These are phyloP conservation scores for Termitomyces sp. DNA, from an alignment of 768 basidiomycete genomes.

Conservation along the genomic window DNA sequence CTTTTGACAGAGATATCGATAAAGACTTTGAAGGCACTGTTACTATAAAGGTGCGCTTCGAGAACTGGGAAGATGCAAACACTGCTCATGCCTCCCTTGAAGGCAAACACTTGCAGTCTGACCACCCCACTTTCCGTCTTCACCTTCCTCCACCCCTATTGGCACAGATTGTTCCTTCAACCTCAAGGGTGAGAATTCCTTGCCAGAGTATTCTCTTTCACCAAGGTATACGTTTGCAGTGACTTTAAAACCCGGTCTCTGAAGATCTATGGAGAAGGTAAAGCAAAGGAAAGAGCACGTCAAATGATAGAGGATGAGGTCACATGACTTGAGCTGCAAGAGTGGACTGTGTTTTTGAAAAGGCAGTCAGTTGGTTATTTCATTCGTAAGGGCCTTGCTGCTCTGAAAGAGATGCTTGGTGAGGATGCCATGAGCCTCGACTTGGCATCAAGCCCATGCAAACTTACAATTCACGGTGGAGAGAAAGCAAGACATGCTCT, in stretches of 20 bases:
- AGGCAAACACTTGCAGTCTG: conserved; percentile 22
- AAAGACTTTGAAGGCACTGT: conserved; percentile 27
- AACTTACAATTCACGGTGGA: conserved; percentile 49
- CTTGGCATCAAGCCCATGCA: conserved; percentile 29
- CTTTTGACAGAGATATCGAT: conserved; percentile 23
- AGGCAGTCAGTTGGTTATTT: conserved; percentile 44
- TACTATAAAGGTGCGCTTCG: conserved; percentile 40
- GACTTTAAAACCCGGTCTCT: conserved; percentile 44
- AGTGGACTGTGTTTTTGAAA: conserved; percentile 36
- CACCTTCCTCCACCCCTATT: conserved; percentile 45
- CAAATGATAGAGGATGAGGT: conserved; percentile 44
- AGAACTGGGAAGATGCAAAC: conserved; percentile 45
- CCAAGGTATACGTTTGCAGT: conserved; percentile 38
- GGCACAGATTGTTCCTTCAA: conserved; percentile 43
- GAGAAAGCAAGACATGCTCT: conserved; percentile 51
- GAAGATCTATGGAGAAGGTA: conserved; percentile 41
- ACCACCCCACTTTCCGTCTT: conserved; percentile 30
- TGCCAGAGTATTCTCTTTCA: conserved; percentile 25
- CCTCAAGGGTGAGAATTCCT: conserved; percentile 30
- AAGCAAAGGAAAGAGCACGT: conserved; percentile 37
- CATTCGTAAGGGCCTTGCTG: conserved; percentile 42
- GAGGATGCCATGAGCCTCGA: conserved; percentile 49
- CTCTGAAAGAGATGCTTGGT: conserved; percentile 50
- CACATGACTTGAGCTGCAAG: conserved; percentile 39
- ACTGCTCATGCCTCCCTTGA: conserved; percentile 31